These are phyloP conservation scores for Ophiostoma triangulosporum DNA, from an alignment of 2,329 filamentous ascomycete species.

Conservation along the genomic window DNA sequence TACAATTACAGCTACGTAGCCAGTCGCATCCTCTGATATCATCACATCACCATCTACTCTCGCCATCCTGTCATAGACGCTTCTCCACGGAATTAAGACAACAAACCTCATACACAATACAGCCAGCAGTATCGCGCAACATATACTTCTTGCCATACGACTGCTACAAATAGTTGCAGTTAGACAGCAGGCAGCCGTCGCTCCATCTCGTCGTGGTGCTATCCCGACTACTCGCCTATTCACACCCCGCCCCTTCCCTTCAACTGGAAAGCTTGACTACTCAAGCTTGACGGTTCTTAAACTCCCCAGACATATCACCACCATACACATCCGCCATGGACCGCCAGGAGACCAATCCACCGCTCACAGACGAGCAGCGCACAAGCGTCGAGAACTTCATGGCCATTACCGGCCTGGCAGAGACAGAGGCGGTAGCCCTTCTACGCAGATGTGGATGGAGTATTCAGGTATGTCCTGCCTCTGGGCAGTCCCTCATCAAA, in stretches of 20 bases:
- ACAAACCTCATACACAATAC: neutral
- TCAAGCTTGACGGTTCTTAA: too few species aligned
- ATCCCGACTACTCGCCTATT: neutral
- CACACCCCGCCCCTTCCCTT: neutral
- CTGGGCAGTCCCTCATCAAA: too few species aligned
- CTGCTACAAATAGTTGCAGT: neutral
- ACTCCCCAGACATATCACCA: neutral
- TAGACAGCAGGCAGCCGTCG: neutral
- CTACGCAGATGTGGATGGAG: constrained; percentile 91
- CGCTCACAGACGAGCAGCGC: constrained; percentile 63
- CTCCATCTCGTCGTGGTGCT: neutral
- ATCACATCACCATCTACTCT: neutral
- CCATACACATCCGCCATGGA: constrained; percentile 1
- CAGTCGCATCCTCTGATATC: neutral
- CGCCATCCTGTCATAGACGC: too few species aligned
- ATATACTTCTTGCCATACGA: neutral
- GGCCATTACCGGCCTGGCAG: constrained; percentile 72
- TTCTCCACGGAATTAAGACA: neutral
- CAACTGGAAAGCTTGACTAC: neutral
- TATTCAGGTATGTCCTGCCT: constrained; percentile 49
- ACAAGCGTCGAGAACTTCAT: constrained; percentile 78
- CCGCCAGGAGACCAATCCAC: constrained; percentile 8
- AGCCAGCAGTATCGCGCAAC: neutral
- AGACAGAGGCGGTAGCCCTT: constrained; percentile 61
- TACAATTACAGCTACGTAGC: too few species aligned